Evolutionary conservation across 306 rosid species (phyloP).

Genomic region (Pachyrhizus erosus): DNA sequence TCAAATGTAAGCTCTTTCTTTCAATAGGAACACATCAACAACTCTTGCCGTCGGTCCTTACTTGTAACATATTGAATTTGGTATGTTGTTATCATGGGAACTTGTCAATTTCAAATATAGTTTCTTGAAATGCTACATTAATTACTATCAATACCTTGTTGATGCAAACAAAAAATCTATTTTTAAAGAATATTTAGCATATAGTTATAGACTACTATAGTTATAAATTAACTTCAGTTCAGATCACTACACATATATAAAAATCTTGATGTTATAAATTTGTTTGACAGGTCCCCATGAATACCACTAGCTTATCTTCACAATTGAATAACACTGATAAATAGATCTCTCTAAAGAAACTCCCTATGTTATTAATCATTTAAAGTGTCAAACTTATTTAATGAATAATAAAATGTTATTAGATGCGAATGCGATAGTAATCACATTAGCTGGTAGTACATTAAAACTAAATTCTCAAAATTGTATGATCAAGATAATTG

Average conservation of each 20-base stretch:
- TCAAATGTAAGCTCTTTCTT: not conserved
- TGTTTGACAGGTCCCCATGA: not conserved
- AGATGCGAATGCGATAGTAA: not conserved
- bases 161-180: not conserved
- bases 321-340: not conserved
- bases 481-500: not conserved
- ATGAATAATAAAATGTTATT: not conserved
- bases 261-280: not conserved
- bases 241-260: not conserved
- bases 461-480: not conserved
- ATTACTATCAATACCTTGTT: not conserved
- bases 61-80: not conserved
- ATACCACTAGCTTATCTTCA: not conserved
- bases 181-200: not conserved
- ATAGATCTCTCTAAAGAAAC: too few species aligned
- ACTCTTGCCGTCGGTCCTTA: not conserved
- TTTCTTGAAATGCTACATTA: not conserved
- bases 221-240: not conserved
- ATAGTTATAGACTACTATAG: not conserved
- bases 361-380: not conserved
- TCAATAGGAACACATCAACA: not conserved
- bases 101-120: not conserved
- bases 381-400: not conserved
- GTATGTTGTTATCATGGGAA: not conserved
- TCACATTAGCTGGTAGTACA: not conserved